phyloP scores from a whole-genome alignment of 2,329 filamentous ascomycete genomes.

The Stagonosporopsis rhizophila region DNA sequence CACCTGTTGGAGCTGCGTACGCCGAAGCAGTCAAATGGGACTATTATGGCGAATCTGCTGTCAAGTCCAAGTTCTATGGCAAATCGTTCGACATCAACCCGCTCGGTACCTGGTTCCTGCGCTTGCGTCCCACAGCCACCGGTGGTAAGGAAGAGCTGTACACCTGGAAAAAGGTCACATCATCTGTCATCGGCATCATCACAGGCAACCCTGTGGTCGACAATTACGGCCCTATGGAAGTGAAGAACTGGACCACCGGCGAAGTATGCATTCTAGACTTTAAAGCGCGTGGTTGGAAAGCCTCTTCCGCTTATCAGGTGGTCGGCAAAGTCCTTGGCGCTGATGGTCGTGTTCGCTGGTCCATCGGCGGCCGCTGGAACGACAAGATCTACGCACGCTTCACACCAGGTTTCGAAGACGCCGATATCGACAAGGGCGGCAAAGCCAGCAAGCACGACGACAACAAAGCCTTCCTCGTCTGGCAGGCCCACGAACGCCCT shows the following conservation, averaged over 20 bases:
- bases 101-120: slow-evolving; percentile 95
- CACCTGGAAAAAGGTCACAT: slow-evolving; percentile 99
- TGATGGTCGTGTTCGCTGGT: slow-evolving; percentile 82
- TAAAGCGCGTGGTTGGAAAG: slow-evolving; percentile 95
- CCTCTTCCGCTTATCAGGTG: slow-evolving; percentile 87
- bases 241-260: slow-evolving; percentile 96
- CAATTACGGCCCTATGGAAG: slow-evolving; percentile 96
- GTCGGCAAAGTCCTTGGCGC: slow-evolving; percentile 83
- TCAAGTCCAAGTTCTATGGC: slow-evolving; percentile 96
- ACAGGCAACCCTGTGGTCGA: slow-evolving; percentile 96
- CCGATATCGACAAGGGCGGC: slow-evolving; percentile 60
- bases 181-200: slow-evolving; percentile 97
- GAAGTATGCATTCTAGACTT: slow-evolving; percentile 91
- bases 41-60: slow-evolving; percentile 94
- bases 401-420: slow-evolving; percentile 87
- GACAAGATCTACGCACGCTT: slow-evolving; percentile 94
- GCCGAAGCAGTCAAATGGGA: slow-evolving; percentile 94
- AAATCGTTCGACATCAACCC: slow-evolving; percentile 98
- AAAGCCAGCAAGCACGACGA: slow-evolving; percentile 62
- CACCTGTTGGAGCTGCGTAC: slow-evolving; percentile 90
- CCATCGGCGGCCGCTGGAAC: slow-evolving; percentile 94
- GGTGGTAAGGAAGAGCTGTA: slow-evolving; percentile 78
- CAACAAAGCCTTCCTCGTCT: slow-evolving; percentile 84
- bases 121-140: slow-evolving; percentile 75
- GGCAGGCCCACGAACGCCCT: slow-evolving; percentile 85